Evolutionary conservation across 1,284 basidiomycete species (phyloP).

Genomic region (Ganoderma multipileum): DNA sequence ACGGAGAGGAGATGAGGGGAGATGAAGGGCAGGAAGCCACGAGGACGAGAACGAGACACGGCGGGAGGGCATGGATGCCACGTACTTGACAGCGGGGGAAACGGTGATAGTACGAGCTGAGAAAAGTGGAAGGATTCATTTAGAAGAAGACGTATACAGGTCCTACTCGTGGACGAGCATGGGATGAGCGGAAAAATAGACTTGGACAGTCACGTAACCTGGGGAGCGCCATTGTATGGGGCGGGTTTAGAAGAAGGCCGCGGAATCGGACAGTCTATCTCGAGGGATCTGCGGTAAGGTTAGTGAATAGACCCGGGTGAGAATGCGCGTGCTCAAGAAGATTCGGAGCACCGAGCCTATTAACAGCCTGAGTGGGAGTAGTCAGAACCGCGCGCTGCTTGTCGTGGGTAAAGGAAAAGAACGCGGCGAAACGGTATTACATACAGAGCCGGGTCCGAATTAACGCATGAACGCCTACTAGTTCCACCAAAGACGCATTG

Average conservation of each 20-base stretch:
- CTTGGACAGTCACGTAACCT: background rate
- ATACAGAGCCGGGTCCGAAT: background rate
- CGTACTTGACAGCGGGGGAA: background rate
- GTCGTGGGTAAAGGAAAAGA: background rate
- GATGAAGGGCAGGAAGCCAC: background rate
- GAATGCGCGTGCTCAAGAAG: background rate
- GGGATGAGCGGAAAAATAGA: background rate
- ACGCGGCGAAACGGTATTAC: background rate
- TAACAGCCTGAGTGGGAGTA: background rate
- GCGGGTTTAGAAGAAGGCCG: background rate
- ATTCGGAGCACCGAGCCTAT: background rate
- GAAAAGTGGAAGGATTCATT: background rate
- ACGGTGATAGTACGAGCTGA: conserved; percentile 1
- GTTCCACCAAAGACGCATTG: background rate
- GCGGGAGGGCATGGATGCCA: background rate
- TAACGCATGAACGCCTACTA: background rate
- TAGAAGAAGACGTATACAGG: background rate
- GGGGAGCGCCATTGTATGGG: background rate
- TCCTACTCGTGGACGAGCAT: background rate
- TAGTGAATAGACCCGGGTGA: background rate
- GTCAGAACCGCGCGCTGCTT: background rate
- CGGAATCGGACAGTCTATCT: conserved; percentile 7
- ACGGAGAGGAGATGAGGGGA: background rate
- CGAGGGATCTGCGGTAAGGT: conserved; percentile 7
- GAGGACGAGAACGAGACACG: background rate